Conservation (phyloP, 139 green algal species). For the Desmodesmus armatus region DNA sequence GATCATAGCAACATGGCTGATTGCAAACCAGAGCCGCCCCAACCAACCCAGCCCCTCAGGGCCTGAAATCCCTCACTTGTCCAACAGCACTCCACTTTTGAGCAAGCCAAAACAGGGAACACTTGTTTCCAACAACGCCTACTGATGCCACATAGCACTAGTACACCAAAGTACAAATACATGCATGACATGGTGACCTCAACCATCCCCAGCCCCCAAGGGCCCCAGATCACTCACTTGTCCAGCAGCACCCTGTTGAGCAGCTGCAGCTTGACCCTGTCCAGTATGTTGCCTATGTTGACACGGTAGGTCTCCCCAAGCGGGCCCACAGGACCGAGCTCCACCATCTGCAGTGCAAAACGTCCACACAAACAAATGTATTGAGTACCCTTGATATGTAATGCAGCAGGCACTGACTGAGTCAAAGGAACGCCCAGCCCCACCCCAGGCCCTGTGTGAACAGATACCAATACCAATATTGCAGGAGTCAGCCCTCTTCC, state of each 20-base stretch:
- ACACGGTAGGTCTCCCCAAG: conserved; percentile 53
- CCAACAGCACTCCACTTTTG: neutral
- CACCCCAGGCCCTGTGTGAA: too few relatives aligned
- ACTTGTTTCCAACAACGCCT: too few relatives aligned
- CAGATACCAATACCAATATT: too few relatives aligned
- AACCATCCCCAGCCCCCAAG: too few relatives aligned
- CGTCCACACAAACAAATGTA: too few relatives aligned
- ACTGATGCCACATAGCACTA: too few relatives aligned
- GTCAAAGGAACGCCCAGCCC: too few relatives aligned
- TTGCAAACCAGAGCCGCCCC: neutral
- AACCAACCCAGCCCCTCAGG: neutral
- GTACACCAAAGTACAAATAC: too few relatives aligned
- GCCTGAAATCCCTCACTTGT: conserved; percentile 38
- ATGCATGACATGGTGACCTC: too few relatives aligned
- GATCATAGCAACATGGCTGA: neutral
- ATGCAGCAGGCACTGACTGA: too few relatives aligned
- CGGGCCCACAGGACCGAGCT: neutral
- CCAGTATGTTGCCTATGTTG: conserved; percentile 49
- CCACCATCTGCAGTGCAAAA: neutral
- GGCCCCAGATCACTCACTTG: conserved; percentile 39
- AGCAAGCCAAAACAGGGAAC: neutral
- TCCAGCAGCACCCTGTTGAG: conserved; percentile 69
- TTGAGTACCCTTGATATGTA: too few relatives aligned
- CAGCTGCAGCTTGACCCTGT: conserved; percentile 50
- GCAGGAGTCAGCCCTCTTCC: too few relatives aligned